Evolutionary conservation across 2,329 filamentous ascomycete genomes (phyloP).

Genomic region (Dendrostoma leiphaemia): DNA sequence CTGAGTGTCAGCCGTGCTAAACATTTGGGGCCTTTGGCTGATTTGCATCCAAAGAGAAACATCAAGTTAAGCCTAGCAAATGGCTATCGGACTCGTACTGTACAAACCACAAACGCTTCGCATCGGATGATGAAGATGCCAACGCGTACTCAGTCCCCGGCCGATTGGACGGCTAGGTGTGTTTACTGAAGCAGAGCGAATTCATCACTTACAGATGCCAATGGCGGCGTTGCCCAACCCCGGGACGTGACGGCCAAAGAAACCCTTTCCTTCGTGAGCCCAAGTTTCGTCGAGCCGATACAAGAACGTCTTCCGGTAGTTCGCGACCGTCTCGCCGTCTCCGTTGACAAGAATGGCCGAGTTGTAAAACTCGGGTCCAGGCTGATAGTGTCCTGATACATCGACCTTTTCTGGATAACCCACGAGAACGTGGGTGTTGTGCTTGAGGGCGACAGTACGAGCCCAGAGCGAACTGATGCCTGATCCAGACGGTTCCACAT

Average conservation of each 20-base stretch:
- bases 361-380: constrained; percentile 53
- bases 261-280: constrained; percentile 47
- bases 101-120: no score
- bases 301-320: constrained; percentile 60
- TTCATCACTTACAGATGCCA: constrained; percentile 52
- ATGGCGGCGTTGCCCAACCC: constrained; percentile 52
- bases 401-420: constrained; percentile 74
- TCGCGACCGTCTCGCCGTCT: constrained; percentile 57
- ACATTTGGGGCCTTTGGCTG: no score
- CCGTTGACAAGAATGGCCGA: constrained; percentile 50
- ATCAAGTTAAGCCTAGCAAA: no score
- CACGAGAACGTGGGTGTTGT: constrained; percentile 65
- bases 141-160: no score
- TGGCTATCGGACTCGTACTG: no score
- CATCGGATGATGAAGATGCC: no score
- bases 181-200: no score
- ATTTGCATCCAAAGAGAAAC: no score
- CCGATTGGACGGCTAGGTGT: no score
- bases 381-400: constrained; percentile 44
- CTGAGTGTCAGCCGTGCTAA: neutral
- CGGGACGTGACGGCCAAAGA: constrained; percentile 29
- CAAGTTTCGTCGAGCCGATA: constrained; percentile 61
- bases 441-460: constrained; percentile 60
- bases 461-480: constrained; percentile 74
- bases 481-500: constrained; percentile 62